Evolutionary conservation across 2,329 filamentous ascomycete species (phyloP).

Genomic region (Ustilaginoidea virens): DNA sequence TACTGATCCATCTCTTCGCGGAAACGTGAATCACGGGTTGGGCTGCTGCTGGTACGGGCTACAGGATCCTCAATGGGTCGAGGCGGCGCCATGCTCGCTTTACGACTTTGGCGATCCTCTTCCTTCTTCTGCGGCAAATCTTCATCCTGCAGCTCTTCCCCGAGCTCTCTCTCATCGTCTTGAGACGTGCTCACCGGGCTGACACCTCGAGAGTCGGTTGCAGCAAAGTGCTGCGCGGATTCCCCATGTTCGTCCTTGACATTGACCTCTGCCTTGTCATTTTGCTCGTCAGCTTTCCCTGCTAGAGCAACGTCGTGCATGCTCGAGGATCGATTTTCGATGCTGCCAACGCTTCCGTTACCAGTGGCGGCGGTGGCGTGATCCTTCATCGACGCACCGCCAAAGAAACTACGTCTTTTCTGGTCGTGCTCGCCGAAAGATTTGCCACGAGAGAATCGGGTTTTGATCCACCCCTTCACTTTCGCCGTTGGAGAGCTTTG

Average conservation of each 20-base stretch:
- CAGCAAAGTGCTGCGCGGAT: slow-evolving; percentile 8
- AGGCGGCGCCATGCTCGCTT: slow-evolving; percentile 20
- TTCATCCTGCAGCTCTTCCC: slow-evolving; percentile 23
- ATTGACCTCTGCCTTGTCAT: background rate
- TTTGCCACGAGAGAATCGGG: slow-evolving; percentile 30
- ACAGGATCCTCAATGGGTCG: slow-evolving; percentile 18
- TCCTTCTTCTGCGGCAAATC: slow-evolving; percentile 7
- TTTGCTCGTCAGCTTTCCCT: slow-evolving; percentile 15
- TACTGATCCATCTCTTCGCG: slow-evolving; percentile 34
- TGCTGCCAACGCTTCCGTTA: slow-evolving; percentile 29
- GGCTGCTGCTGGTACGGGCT: slow-evolving; percentile 30
- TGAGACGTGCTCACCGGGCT: slow-evolving; percentile 19
- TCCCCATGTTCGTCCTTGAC: slow-evolving; percentile 6
- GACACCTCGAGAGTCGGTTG: slow-evolving; percentile 18
- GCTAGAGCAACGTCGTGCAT: slow-evolving; percentile 32
- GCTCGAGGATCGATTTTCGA: slow-evolving; percentile 25
- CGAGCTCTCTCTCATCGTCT: too few species aligned
- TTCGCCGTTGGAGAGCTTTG: slow-evolving; percentile 21
- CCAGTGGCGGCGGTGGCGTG: slow-evolving; percentile 25
- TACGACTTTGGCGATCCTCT: slow-evolving; percentile 4
- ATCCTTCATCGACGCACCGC: slow-evolving; percentile 31
- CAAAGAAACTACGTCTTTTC: slow-evolving; percentile 29
- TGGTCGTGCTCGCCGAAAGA: slow-evolving; percentile 21
- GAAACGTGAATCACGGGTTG: slow-evolving; percentile 42
- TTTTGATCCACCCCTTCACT: slow-evolving; percentile 41